Conservation (phyloP, 1,284 basidiomycete species). For the Prillingera fragicola region DNA sequence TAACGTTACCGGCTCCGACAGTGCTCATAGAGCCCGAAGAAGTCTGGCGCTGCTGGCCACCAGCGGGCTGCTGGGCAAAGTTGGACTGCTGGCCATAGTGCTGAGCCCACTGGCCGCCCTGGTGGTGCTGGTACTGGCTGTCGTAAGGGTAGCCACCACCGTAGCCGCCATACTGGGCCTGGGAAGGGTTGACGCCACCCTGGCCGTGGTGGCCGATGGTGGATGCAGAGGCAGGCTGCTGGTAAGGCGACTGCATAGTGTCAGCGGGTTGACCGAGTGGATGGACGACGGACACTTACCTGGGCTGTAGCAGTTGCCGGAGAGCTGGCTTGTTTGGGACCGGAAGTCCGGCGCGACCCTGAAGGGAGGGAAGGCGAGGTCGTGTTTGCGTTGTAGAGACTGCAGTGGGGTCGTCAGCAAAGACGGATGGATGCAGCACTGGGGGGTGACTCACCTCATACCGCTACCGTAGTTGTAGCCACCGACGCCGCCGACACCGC, state of each 20-base stretch:
- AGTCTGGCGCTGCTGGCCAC: constrained; percentile 6
- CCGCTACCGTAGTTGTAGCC: constrained; percentile 16
- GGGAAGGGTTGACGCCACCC: constrained; percentile 1
- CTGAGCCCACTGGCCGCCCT: constrained; percentile 12
- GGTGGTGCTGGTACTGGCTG: constrained; percentile 12
- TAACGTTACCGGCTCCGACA: constrained; percentile 3
- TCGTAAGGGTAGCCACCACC: constrained; percentile 16
- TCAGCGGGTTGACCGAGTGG: constrained; percentile 9
- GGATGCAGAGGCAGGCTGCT: constrained; percentile 4
- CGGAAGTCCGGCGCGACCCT: constrained; percentile 27
- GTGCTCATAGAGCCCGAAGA: constrained; percentile 13
- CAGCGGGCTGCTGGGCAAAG: constrained; percentile 6
- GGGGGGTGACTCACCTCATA: constrained; percentile 24
- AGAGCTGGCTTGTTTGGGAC: constrained; percentile 21
- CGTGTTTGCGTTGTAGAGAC: constrained; percentile 21
- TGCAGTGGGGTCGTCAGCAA: constrained; percentile 7
- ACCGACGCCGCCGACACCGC: constrained; percentile 19
- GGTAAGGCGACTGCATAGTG: constrained; percentile 17
- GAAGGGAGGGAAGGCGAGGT: constrained; percentile 24
- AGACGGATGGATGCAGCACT: neutral
- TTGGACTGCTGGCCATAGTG: constrained; percentile 7
- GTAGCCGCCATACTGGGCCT: constrained; percentile 13
- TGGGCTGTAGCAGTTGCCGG: too few species aligned
- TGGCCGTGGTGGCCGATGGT: neutral
- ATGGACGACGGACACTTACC: constrained; percentile 12